A percentile compares a stretch with the other conserved stretches of the same genome.
phyloP scores from a whole-genome alignment of 192 early-diverging fungal genomes.

The Coemansia javaensis region DNA sequence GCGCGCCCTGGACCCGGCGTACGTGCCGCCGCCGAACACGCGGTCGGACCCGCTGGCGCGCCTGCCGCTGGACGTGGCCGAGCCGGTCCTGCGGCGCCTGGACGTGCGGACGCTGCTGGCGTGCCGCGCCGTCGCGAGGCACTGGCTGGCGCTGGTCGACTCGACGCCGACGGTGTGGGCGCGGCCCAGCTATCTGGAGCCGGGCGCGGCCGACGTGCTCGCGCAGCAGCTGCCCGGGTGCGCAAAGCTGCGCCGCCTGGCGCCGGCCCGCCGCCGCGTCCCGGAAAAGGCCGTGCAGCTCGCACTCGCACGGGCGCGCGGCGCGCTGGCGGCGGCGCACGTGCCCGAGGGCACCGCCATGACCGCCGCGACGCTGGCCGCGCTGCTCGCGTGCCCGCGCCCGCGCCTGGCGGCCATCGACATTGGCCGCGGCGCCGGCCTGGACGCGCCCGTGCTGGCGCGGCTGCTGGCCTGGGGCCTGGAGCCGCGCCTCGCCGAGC shows the following conservation, averaged over 20 bases:
- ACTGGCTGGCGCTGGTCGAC: constrained; percentile 27
- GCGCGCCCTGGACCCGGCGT: constrained; percentile 18
- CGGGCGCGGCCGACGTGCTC: not conserved
- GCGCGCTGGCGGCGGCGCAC: constrained; percentile 3
- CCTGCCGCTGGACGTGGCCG: constrained; percentile 18
- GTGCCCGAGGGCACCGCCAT: constrained; percentile 9
- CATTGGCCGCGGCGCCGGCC: constrained; percentile 2
- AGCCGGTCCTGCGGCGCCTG: constrained; percentile 12
- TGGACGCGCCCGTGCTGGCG: not conserved
- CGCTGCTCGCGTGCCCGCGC: constrained; percentile 14
- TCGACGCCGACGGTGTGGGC: constrained; percentile 26
- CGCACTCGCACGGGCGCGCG: constrained; percentile 15
- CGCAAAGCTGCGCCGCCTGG: constrained; percentile 7
- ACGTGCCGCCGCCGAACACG: not conserved
- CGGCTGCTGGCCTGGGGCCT: constrained; percentile 18
- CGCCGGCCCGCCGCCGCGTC: not conserved
- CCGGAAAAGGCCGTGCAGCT: constrained; percentile 14
- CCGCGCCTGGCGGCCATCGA: constrained; percentile 10
- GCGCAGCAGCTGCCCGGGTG: constrained; percentile 25
- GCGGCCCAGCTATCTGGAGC: not conserved
- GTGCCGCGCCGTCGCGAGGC: constrained; percentile 24
- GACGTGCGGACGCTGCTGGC: constrained; percentile 15
- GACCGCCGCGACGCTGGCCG: constrained; percentile 4
- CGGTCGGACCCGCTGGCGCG: constrained; percentile 11
- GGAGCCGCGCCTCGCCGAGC: constrained; percentile 5